phyloP scores from a whole-genome alignment of 78 protist genomes.

The Emiliania huxleyi region DNA sequence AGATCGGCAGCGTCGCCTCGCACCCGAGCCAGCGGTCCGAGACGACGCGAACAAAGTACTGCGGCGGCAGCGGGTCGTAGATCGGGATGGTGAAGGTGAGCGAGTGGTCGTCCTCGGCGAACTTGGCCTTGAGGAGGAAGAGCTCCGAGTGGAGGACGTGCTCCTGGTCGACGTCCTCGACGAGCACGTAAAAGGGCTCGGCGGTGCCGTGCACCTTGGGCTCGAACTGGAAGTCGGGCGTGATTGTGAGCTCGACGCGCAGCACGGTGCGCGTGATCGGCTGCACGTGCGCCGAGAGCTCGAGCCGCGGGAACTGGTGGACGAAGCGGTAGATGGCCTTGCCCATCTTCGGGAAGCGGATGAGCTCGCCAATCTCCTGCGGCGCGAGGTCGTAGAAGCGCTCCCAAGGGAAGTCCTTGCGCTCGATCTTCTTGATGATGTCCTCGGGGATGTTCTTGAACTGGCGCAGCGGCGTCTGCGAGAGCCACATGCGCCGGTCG shows the following conservation, averaged over 20 bases:
- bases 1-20: conserved; percentile 83
- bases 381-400: conserved; percentile 76
- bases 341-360: conserved; percentile 80
- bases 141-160: conserved; percentile 88
- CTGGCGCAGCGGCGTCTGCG: conserved; percentile 96
- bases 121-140: conserved; percentile 71
- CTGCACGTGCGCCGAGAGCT: conserved; percentile 80
- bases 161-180: conserved; percentile 95
- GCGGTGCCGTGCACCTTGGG: conserved; percentile 77
- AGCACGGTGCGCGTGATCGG: conserved; percentile 91
- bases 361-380: conserved; percentile 78
- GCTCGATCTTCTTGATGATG: conserved; percentile 80
- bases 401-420: conserved; percentile 82
- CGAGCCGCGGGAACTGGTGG: conserved; percentile 86
- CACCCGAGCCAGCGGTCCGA: conserved; percentile 92
- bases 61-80: conserved; percentile 95
- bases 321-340: conserved; percentile 73
- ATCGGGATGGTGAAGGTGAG: conserved; percentile 89
- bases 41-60: conserved; percentile 87
- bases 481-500: conserved; percentile 91
- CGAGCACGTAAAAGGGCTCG: conserved; percentile 86
- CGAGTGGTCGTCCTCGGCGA: conserved; percentile 75
- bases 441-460: conserved; percentile 75
- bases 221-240: conserved; percentile 85
- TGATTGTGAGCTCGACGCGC: conserved; percentile 78